Conservation (phyloP, 1,284 basidiomycete genomes). For the Melanopsichium pennsylvanicum region DNA sequence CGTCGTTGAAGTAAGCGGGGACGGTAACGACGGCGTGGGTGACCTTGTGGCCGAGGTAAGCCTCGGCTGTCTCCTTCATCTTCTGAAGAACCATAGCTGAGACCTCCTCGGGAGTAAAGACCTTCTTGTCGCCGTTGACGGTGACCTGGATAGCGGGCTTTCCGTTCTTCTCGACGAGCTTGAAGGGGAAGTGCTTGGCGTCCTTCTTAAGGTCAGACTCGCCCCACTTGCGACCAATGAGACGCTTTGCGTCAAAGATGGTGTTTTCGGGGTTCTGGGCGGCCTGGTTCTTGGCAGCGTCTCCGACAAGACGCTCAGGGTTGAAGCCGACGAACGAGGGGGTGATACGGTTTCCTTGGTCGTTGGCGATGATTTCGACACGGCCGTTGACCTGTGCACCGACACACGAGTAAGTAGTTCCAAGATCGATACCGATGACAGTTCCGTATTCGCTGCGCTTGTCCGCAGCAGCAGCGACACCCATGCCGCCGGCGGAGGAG, state of each 20-base stretch:
- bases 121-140: conserved; percentile 57
- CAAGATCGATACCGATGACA: conserved; percentile 83
- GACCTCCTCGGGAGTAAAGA: conserved; percentile 78
- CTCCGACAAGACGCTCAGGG: conserved; percentile 78
- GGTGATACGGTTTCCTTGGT: conserved; percentile 69
- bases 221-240: conserved; percentile 74
- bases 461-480: conserved; percentile 58
- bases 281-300: conserved; percentile 73
- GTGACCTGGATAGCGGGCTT: conserved; percentile 65
- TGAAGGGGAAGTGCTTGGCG: conserved; percentile 65
- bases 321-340: conserved; percentile 66
- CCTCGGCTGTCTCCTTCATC: conserved; percentile 99
- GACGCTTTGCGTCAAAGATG: conserved; percentile 91
- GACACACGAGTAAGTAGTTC: conserved; percentile 68
- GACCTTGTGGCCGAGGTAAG: conserved; percentile 94
- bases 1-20: conserved; percentile 91
- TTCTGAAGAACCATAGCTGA: conserved; percentile 93
- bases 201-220: conserved; percentile 69
- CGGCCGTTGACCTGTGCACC: conserved; percentile 82
- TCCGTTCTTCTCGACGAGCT: conserved; percentile 68
- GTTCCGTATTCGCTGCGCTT: conserved; percentile 74
- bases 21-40: conserved; percentile 96
- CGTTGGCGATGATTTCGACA: conserved; percentile 66
- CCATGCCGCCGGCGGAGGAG: conserved; percentile 48
- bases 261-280: conserved; percentile 87